Base-by-base conservation (phyloP, 2,329 filamentous ascomycete genomes). In the Calonectria pseudoturangicola region DNA sequence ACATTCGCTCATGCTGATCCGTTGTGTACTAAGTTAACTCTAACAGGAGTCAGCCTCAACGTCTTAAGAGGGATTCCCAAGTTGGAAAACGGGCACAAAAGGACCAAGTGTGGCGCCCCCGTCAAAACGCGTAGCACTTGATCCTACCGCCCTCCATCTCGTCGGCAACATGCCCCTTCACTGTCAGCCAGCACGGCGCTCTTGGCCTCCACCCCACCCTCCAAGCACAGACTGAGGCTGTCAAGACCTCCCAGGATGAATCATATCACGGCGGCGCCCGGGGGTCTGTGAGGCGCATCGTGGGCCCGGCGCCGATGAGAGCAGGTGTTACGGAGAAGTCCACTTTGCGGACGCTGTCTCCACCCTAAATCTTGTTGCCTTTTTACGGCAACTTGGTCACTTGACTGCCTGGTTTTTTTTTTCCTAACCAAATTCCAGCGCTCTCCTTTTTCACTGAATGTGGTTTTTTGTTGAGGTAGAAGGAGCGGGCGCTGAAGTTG, bases 371-470 rank as follows among this genome's bases (percentile, higher is more conserved):
- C 16, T 41, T n/a, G n/a, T 27, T 27, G 54, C 54, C 33, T 60
- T 60, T 25, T 41, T 58, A 39, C 54, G 54, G 54, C 54, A 39
- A 25, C 25, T 21, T 8, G 15, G 54, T 27, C 54, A 58, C 33
- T 58, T 58, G 54, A 41, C 51, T n/a, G 36, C 39, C 54, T 27
- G 33, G n/a, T 15, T 58, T 33, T 33, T 54, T 54, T 58, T 36
- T 41, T 15, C 13, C 54, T 1, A 27, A 16, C 36, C 21, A 21
- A 21, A 60, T 60, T n/a, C 33, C 21, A 60, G n/a, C n/a, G 2
- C 33, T n/a, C 9, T 25, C 21, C 33, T 36, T 10, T 36, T 36
- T 36, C 8, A n/a, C 16, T 58, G 33, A 15, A 21, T 21, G 21
- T 21, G 21, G 21, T 36, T 10, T 36, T 36, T 36, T 9, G 28